These are phyloP conservation scores for Boletus insuetus DNA, from an alignment of 768 basidiomycete species.

Conservation along the genomic window DNA sequence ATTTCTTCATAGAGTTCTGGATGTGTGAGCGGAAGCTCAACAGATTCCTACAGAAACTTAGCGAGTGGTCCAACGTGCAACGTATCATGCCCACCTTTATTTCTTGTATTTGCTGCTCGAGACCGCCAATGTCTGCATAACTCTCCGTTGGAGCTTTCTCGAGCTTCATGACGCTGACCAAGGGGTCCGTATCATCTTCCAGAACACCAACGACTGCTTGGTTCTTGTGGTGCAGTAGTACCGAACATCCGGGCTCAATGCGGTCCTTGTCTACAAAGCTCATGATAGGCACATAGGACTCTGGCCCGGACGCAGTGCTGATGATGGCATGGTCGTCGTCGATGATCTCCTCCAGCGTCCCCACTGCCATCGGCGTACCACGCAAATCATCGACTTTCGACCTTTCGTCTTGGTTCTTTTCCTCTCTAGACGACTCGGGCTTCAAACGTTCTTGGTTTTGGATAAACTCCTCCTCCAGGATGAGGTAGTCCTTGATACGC, in stretches of 20 bases:
- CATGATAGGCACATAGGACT: constrained; percentile 97
- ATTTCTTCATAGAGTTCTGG: constrained; percentile 99
- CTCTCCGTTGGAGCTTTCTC: constrained; percentile 99
- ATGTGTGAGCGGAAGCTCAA: constrained; percentile 95
- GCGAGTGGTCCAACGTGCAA: not conserved
- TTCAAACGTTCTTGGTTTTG: constrained; percentile 89
- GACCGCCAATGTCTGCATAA: constrained; percentile 96
- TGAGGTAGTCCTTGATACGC: constrained; percentile 95
- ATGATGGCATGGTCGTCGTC: constrained; percentile 99
- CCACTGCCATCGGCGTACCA: constrained; percentile 97
- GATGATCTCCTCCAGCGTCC: constrained; percentile 95
- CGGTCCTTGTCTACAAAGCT: constrained; percentile 98
- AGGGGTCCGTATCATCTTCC: constrained; percentile 91
- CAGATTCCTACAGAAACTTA: constrained; percentile 71
- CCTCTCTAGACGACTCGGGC: constrained; percentile 83
- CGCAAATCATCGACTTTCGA: constrained; percentile 92
- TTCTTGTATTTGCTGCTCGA: constrained; percentile 97
- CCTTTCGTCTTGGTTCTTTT: constrained; percentile 94
- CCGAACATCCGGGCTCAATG: constrained; percentile 93
- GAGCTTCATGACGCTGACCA: constrained; percentile 98
- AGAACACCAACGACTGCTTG: constrained; percentile 94
- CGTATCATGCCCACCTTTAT: constrained; percentile 70
- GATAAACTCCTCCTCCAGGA: constrained; percentile 94
- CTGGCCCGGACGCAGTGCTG: constrained; percentile 90
- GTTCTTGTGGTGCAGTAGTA: constrained; percentile 93